A percentile compares a stretch with the other conserved stretches of the same genome.
phyloP scores from a whole-genome alignment of 805 yeast species.

The Saccharomycopsis selenospora region DNA sequence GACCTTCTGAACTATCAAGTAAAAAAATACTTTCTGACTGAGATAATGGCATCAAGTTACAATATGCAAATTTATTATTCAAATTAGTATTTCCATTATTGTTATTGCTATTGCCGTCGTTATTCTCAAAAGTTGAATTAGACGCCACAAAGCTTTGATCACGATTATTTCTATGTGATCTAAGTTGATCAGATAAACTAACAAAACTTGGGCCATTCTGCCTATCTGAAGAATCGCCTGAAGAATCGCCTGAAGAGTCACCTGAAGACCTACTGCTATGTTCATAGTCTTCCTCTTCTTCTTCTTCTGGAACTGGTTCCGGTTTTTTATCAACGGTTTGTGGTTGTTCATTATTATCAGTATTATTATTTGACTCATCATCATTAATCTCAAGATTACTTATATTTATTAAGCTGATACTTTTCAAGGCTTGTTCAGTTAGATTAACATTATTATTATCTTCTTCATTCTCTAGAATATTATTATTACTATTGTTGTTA shows the following conservation, averaged over 20 bases:
- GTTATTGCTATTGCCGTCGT: background rate
- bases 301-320: constrained; percentile 3
- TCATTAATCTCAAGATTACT: background rate
- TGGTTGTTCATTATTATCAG: background rate
- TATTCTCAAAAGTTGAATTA: background rate
- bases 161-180: background rate
- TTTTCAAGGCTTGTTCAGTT: constrained; percentile 1
- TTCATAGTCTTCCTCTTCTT: constrained; percentile 1
- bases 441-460: background rate
- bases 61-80: background rate
- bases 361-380: background rate
- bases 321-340: background rate
- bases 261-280: too few species aligned
- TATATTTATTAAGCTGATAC: background rate
- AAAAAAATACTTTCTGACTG: constrained; percentile 1
- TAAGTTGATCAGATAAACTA: constrained; percentile 9
- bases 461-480: background rate
- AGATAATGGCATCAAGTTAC: background rate
- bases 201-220: constrained; percentile 17
- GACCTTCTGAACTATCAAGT: background rate
- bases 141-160: background rate
- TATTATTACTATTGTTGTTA: too few species aligned
- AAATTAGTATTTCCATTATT: background rate
- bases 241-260: background rate
- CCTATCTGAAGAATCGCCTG: constrained; percentile 1